Evolutionary conservation across 139 green algal species (phyloP).

Genomic region (Closterium sp.): DNA sequence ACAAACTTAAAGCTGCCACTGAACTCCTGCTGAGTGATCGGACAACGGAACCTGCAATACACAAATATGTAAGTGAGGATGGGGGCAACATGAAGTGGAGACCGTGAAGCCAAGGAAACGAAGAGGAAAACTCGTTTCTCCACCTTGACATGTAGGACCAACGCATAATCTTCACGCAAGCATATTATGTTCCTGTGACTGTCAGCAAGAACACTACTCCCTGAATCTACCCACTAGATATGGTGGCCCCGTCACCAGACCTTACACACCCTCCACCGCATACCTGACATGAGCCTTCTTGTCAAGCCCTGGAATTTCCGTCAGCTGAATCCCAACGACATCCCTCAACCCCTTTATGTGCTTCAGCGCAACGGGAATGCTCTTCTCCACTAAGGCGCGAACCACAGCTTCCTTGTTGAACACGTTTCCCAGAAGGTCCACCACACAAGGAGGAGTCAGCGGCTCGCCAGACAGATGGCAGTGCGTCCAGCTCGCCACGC

Average conservation of each 20-base stretch:
- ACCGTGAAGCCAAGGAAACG: too few relatives aligned
- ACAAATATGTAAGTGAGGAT: conserved; percentile 11
- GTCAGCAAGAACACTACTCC: not conserved
- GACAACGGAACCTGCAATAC: conserved; percentile 38
- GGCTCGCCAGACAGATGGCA: conserved; percentile 45
- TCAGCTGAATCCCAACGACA: conserved; percentile 47
- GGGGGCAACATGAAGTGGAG: too few relatives aligned
- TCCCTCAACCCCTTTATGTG: conserved; percentile 50
- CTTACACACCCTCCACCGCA: not conserved
- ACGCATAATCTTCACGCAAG: too few relatives aligned
- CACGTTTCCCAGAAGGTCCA: conserved; percentile 50
- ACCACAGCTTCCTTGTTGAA: conserved; percentile 58
- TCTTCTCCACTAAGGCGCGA: conserved; percentile 43
- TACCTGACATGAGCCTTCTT: conserved; percentile 23
- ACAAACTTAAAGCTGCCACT: conserved; percentile 53
- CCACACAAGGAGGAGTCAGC: conserved; percentile 37
- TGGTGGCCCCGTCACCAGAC: not conserved
- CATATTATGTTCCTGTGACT: too few relatives aligned
- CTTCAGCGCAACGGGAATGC: conserved; percentile 23
- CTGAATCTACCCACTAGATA: not conserved
- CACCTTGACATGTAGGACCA: too few relatives aligned
- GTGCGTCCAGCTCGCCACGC: conserved; percentile 33
- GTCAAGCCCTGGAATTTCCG: conserved; percentile 41
- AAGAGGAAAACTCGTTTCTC: too few relatives aligned
- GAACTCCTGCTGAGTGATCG: conserved; percentile 54